A percentile compares a stretch with the other conserved stretches of the same genome.
Evolutionary conservation across 192 early-diverging fungal species (phyloP).

Genomic region (Linnemannia zychae): DNA sequence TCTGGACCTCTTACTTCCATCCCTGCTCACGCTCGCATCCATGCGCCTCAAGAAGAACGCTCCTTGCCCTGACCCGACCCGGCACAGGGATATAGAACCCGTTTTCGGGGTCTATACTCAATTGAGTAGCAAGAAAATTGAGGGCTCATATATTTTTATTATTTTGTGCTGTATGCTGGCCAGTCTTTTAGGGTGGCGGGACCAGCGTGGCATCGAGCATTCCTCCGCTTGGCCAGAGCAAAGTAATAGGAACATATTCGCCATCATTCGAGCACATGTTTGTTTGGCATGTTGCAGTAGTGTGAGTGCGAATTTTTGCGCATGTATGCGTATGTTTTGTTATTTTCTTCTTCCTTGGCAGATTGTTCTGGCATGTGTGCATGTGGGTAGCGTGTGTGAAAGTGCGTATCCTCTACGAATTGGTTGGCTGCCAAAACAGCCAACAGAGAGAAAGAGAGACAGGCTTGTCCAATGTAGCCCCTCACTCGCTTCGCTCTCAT

Average conservation of each 20-base stretch:
- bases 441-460: background rate
- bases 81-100: background rate
- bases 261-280: background rate
- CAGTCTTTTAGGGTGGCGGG: background rate
- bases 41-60: background rate
- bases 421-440: background rate
- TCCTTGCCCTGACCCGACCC: background rate
- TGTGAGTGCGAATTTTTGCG: background rate
- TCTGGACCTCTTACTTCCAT: background rate
- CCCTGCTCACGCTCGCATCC: background rate
- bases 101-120: background rate
- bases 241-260: background rate
- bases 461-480: background rate
- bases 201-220: background rate
- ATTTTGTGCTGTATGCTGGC: background rate
- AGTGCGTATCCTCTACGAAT: background rate
- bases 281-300: background rate
- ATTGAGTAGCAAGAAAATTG: background rate
- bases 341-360: background rate
- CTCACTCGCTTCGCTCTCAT: background rate
- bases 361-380: background rate
- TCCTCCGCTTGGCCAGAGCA: background rate
- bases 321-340: background rate
- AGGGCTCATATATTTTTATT: background rate
- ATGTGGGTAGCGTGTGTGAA: conserved; percentile 3